Evolutionary conservation across 768 basidiomycete genomes (phyloP), one percentile per base, ranked within the genome.

Genomic region (Gyrodon lividus): DNA sequence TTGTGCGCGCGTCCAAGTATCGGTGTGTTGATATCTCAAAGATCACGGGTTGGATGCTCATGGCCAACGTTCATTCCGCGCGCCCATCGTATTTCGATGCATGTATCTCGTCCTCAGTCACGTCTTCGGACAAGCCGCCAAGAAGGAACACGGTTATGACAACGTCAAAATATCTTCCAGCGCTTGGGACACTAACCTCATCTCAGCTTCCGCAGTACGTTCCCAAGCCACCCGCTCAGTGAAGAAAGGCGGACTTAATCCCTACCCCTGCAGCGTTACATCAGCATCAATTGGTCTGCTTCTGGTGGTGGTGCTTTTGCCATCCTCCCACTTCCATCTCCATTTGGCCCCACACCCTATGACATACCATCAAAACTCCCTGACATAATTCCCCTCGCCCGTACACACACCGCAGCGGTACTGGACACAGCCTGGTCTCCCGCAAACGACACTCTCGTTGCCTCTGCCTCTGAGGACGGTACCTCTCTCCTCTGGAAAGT

Each of bases 351-450:
- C 0, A 73, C 77, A 44, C 73, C 75, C 3, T 71, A 72, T 59
- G 72, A 59, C 41, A 72, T 95, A 61, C 82, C 86, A 6, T 76
- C 79, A 66, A 95, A 91, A 70, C 78, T 98, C 17, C 97, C 95
- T 2, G 97, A 99, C 66, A 83, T 87, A 56, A 77, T 98, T 35
- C 97, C 97, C 1, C 80, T 98, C 49, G 92, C 92, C 16, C 86
- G 96, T 49, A 89, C 87, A 26, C 88, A 91, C 69, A 85, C 86
- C 1, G 88, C 84, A 2, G 75, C 89, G 22, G 89, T 92, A 26
- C 87, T 98, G 33, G 96, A 98, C 71, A 98, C 96, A 0, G 91
- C 89, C 64, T 98, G 94, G 93, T 92, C 89, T 0, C 95, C 94
- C 0, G 92, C 96, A 68, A 86, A 94, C 63, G 96, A 98, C 71